phyloP scores from a whole-genome alignment of 2,329 filamentous ascomycete genomes.

The Ceratocystis albifundus region DNA sequence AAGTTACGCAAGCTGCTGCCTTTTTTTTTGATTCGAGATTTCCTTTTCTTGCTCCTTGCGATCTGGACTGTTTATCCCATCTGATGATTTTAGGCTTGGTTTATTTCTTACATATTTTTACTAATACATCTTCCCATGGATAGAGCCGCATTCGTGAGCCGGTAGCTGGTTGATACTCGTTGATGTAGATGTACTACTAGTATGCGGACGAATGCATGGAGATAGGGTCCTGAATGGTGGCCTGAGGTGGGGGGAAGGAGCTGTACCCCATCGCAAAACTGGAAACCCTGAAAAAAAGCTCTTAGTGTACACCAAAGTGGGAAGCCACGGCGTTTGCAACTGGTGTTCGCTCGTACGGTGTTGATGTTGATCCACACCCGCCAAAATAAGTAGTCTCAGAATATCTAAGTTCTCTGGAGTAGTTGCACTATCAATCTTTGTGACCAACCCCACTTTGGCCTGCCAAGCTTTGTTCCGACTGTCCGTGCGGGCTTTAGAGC shows the following conservation, averaged over 20 bases:
- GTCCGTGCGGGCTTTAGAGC: slow-evolving; percentile 1
- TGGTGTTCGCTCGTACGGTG: background rate
- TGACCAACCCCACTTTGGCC: background rate
- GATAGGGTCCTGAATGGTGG: too few species aligned
- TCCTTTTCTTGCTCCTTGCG: background rate
- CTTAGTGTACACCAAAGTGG: background rate
- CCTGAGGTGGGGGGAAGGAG: too few species aligned
- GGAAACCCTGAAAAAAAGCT: too few species aligned
- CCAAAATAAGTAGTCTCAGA: background rate
- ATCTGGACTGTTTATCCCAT: background rate
- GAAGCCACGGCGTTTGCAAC: background rate
- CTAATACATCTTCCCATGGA: background rate
- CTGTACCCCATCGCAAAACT: too few species aligned
- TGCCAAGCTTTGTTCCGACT: slow-evolving; percentile 7
- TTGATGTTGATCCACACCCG: background rate
- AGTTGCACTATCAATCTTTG: background rate
- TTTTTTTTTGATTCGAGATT: background rate
- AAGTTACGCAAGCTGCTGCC: background rate
- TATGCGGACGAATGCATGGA: too few species aligned
- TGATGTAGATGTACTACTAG: too few species aligned
- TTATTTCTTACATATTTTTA: background rate
- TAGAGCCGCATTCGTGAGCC: background rate
- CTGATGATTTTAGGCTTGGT: background rate
- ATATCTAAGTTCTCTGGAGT: background rate
- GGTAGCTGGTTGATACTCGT: background rate